phyloP scores from a whole-genome alignment of 306 rosid genomes.

The Lablab purpureus region DNA sequence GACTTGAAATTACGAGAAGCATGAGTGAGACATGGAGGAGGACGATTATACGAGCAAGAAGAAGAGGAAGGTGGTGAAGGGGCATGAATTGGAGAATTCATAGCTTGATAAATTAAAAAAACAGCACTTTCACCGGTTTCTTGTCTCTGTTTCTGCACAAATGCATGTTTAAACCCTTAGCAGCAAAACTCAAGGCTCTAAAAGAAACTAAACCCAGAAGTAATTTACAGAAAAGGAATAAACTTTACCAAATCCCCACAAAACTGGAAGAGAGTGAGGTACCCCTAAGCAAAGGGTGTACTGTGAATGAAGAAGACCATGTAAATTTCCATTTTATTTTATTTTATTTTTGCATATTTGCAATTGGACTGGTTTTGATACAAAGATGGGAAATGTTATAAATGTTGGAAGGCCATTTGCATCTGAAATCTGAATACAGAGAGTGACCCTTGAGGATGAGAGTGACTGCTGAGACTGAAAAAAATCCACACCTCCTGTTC shows the following conservation, averaged over 20 bases:
- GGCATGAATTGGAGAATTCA: constrained; percentile 63
- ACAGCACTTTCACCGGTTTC: constrained; percentile 32
- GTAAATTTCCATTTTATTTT: not conserved
- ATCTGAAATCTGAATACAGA: constrained; percentile 45
- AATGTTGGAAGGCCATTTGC: constrained; percentile 27
- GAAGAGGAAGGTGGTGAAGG: constrained; percentile 60
- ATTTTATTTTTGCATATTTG: not conserved
- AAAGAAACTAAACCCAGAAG: constrained; percentile 44
- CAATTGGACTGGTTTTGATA: not conserved
- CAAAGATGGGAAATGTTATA: constrained; percentile 30
- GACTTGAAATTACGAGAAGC: constrained; percentile 67
- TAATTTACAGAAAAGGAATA: constrained; percentile 29
- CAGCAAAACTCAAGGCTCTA: constrained; percentile 4
- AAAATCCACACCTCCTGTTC: constrained; percentile 39
- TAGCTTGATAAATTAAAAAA: constrained; percentile 25
- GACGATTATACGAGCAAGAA: constrained; percentile 59
- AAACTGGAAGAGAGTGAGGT: constrained; percentile 22
- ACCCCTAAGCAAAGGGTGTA: constrained; percentile 29
- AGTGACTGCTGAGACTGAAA: constrained; percentile 49
- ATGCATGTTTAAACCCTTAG: constrained; percentile 36
- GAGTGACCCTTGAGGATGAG: constrained; percentile 55
- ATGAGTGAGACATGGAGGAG: constrained; percentile 58
- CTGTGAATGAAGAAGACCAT: constrained; percentile 32
- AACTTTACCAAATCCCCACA: constrained; percentile 45
- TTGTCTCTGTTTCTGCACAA: constrained; percentile 37